Percentiles rank a stretch among this genome's conserved stretches.
Conservation (phyloP, 2,329 filamentous ascomycete genomes). For the Lasiodiplodia sp. region DNA sequence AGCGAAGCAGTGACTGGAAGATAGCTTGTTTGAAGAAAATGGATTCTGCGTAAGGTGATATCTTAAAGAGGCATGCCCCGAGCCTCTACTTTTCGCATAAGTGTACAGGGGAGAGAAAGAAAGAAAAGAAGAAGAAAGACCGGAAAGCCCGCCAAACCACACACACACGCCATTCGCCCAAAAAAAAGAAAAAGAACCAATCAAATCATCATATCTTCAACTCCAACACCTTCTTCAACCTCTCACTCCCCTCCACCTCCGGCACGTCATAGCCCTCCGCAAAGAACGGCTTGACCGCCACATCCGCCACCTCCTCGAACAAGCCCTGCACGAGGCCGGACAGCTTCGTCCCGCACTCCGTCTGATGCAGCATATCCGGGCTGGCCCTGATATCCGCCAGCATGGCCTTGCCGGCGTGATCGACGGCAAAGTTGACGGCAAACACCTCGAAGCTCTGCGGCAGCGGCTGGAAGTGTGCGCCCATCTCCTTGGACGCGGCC, state of each 20-base stretch:
- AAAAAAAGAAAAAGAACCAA: background rate
- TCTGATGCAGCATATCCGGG: constrained; percentile 9
- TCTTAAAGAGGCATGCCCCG: no score
- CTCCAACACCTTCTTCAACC: constrained; percentile 53
- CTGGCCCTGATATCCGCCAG: constrained; percentile 6
- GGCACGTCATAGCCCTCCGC: constrained; percentile 30
- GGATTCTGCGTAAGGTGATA: no score
- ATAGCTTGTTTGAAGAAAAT: no score
- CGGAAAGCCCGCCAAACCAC: no score
- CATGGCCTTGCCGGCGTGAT: background rate
- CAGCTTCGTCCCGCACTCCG: constrained; percentile 70
- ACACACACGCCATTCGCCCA: no score
- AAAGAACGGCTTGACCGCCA: constrained; percentile 75
- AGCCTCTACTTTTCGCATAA: no score
- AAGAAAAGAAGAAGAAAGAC: no score
- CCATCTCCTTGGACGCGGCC: constrained; percentile 76
- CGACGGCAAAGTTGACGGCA: constrained; percentile 86
- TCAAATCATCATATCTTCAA: constrained; percentile 39
- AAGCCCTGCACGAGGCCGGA: constrained; percentile 75
- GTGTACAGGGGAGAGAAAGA: no score
- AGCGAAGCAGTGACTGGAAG: no score
- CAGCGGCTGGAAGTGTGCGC: constrained; percentile 88
- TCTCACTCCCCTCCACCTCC: constrained; percentile 31
- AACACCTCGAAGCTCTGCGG: constrained; percentile 91
- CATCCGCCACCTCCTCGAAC: constrained; percentile 75